A percentile compares a stretch with the other conserved stretches of the same genome.
Conservation (phyloP, 352 stramenopile species). For the Phytopythium boreale region DNA sequence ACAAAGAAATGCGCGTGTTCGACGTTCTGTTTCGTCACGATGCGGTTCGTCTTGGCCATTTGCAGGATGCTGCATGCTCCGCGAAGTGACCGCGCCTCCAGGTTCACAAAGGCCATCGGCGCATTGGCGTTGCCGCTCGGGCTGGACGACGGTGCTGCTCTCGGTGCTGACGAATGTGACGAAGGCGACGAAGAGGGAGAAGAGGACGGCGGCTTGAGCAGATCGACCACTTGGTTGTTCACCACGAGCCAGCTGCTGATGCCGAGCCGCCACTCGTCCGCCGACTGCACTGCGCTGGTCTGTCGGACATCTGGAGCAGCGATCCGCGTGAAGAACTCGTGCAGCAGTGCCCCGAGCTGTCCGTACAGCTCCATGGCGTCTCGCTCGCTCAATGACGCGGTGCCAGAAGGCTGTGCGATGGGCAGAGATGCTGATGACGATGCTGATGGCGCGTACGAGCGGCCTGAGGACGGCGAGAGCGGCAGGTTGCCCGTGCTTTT, state of each 20-base stretch:
- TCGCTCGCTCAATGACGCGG: conserved; percentile 16
- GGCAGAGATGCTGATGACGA: not conserved
- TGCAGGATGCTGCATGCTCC: conserved; percentile 55
- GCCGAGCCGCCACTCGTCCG: conserved; percentile 36
- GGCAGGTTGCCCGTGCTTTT: conserved; percentile 31
- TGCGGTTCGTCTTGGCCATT: conserved; percentile 69
- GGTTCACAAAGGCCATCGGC: conserved; percentile 45
- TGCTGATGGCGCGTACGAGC: not conserved
- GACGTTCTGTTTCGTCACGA: conserved; percentile 60
- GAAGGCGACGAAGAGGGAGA: not conserved
- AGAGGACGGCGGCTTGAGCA: conserved; percentile 29
- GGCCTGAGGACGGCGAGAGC: no score
- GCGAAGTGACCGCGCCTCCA: conserved; percentile 44
- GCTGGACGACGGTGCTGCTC: not conserved
- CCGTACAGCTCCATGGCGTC: conserved; percentile 54
- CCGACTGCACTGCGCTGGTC: not conserved
- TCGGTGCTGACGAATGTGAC: no score
- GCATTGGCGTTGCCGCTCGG: not conserved
- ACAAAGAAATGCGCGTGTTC: conserved; percentile 73
- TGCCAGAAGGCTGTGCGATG: no score
- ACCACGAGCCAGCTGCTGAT: conserved; percentile 76
- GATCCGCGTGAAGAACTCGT: conserved; percentile 46
- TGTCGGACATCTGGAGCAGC: no score
- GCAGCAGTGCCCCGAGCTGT: conserved; percentile 49
- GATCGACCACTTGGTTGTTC: conserved; percentile 55